phyloP scores from a whole-genome alignment of 768 basidiomycete genomes.

The Cystobasidium onofrii region DNA sequence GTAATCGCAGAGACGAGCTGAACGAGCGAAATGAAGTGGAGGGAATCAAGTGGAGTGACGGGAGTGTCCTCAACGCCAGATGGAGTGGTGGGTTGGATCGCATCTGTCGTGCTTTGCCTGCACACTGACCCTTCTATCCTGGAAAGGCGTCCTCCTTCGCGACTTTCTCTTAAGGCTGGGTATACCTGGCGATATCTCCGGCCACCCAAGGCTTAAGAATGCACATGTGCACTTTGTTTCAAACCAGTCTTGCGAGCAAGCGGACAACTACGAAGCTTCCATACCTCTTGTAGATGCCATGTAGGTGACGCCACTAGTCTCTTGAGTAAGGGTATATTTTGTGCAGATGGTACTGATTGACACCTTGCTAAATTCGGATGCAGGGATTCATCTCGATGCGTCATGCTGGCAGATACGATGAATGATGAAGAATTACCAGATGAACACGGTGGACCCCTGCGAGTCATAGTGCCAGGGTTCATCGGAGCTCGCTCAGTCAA shows the following conservation, averaged over 20 bases:
- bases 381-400: background rate
- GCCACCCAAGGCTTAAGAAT: background rate
- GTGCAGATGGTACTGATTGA: background rate
- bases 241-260: constrained; percentile 11
- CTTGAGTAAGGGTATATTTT: background rate
- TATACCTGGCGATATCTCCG: background rate
- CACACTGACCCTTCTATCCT: background rate
- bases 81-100: background rate
- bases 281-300: constrained; percentile 15
- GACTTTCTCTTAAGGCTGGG: background rate
- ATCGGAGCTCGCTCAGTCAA: constrained; percentile 53
- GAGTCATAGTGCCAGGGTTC: constrained; percentile 58
- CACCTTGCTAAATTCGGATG: background rate
- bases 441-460: constrained; percentile 61
- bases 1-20: constrained; percentile 17
- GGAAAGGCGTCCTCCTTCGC: background rate
- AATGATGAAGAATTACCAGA: background rate
- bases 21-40: background rate
- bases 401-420: constrained; percentile 9
- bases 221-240: constrained; percentile 15
- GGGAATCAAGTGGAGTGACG: constrained; percentile 3
- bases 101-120: no score
- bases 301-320: background rate
- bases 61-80: constrained; percentile 10
- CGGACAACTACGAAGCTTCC: constrained; percentile 1